A percentile compares a stretch with the other conserved stretches of the same genome.
These are phyloP conservation scores for Neurospora sp. DNA, from an alignment of 495 filamentous ascomycete species.

Conservation along the genomic window DNA sequence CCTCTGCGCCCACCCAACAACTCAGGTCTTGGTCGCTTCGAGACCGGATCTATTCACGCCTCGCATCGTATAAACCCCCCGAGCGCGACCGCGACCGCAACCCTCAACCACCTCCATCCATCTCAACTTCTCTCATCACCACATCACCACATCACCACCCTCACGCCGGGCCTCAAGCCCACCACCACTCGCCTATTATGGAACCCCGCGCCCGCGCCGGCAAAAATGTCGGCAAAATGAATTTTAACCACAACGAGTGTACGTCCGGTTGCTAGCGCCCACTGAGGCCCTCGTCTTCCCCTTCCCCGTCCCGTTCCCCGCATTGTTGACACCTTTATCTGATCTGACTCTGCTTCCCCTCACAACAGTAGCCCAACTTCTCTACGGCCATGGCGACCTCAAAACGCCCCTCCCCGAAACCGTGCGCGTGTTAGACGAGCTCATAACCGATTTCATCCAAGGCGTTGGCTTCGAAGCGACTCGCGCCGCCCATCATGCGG, in stretches of 20 bases:
- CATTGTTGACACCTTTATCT: too few relatives aligned
- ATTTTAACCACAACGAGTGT: conserved; percentile 72
- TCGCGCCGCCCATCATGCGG: conserved; percentile 66
- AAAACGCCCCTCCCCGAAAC: conserved; percentile 66
- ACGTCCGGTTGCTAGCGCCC: too few relatives aligned
- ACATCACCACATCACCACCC: background rate
- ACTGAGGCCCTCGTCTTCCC: background rate
- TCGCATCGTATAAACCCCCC: too few relatives aligned
- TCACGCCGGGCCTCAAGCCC: background rate
- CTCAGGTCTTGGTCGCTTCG: too few relatives aligned
- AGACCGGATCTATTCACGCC: too few relatives aligned
- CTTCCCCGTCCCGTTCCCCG: too few relatives aligned
- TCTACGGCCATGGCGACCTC: conserved; percentile 80
- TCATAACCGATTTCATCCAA: conserved; percentile 83
- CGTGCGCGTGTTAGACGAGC: conserved; percentile 80
- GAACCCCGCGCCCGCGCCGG: conserved; percentile 69
- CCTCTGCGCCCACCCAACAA: background rate
- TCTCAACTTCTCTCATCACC: background rate
- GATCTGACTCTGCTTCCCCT: too few relatives aligned
- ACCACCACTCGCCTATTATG: conserved; percentile 24
- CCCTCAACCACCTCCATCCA: background rate
- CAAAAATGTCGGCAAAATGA: conserved; percentile 82
- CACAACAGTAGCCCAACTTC: conserved; percentile 60
- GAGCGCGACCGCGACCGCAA: background rate
- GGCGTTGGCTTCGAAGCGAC: conserved; percentile 85